Conservation (phyloP, 2,329 filamentous ascomycete genomes). For the Ceratocystis smalleyi region DNA sequence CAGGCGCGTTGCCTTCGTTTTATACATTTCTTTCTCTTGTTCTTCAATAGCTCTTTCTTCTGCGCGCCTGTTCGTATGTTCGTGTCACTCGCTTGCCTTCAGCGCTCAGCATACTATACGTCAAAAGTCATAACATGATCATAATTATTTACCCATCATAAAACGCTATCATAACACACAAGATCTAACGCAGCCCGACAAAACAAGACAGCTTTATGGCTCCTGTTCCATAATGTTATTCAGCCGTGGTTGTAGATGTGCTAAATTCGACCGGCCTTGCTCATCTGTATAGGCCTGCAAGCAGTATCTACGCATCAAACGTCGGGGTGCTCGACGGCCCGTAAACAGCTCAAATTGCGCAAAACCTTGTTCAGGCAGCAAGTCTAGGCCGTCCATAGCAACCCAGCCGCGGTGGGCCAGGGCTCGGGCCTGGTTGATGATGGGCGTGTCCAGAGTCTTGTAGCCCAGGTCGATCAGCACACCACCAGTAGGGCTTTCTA, state of each 20-base stretch:
- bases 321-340: constrained; percentile 36
- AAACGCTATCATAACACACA: neutral
- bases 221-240: constrained; percentile 29
- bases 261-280: constrained; percentile 27
- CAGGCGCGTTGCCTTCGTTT: neutral
- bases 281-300: constrained; percentile 31
- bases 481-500: constrained; percentile 56
- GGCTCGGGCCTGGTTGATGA: constrained; percentile 50
- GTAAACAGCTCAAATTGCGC: constrained; percentile 73
- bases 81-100: neutral
- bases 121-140: neutral
- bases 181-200: neutral
- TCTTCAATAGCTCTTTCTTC: neutral
- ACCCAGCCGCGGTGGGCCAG: constrained; percentile 52
- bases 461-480: constrained; percentile 64
- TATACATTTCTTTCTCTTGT: neutral
- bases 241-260: constrained; percentile 28
- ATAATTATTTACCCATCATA: neutral
- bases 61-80: neutral
- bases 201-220: constrained; percentile 20
- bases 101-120: neutral
- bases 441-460: constrained; percentile 54
- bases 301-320: constrained; percentile 54
- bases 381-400: constrained; percentile 58
- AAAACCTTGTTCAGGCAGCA: constrained; percentile 64